These are phyloP conservation scores for Lentinus polychrous DNA, from an alignment of 1,284 basidiomycete species.

Conservation along the genomic window DNA sequence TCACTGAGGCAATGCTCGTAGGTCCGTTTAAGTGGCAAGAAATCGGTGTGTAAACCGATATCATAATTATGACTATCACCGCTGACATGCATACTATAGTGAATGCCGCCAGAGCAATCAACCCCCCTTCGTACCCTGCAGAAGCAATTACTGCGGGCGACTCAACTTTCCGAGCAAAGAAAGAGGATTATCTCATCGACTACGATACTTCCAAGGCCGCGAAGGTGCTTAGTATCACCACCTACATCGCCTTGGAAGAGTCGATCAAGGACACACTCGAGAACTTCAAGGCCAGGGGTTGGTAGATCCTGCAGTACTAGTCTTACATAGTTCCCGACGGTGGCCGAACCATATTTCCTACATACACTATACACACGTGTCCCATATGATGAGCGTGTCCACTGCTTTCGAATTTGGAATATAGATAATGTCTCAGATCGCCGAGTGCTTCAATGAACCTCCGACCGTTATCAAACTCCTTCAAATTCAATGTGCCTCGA, in stretches of 20 bases:
- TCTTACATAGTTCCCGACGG: no score
- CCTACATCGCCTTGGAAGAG: constrained; percentile 9
- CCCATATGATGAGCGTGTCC: no score
- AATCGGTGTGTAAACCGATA: constrained; percentile 16
- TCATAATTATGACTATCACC: background rate
- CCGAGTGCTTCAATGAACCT: no score
- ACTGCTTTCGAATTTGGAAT: no score
- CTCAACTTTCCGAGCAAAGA: background rate
- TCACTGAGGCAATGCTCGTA: background rate
- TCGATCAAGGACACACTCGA: constrained; percentile 6
- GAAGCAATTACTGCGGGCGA: background rate
- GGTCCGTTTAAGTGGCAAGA: constrained; percentile 25
- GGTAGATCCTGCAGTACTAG: constrained; percentile 1
- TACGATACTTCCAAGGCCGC: constrained; percentile 10
- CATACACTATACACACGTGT: no score
- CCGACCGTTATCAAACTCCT: no score
- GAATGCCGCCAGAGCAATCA: background rate
- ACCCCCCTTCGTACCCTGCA: constrained; percentile 9
- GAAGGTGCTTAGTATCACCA: background rate
- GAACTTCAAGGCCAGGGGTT: constrained; percentile 10
- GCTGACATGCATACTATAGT: background rate
- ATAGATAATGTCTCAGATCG: no score
- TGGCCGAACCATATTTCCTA: no score
- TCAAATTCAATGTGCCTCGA: no score
- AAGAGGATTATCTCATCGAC: background rate